These are phyloP conservation scores for Datisca glomerata DNA, from an alignment of 306 rosid genomes.

Conservation along the genomic window DNA sequence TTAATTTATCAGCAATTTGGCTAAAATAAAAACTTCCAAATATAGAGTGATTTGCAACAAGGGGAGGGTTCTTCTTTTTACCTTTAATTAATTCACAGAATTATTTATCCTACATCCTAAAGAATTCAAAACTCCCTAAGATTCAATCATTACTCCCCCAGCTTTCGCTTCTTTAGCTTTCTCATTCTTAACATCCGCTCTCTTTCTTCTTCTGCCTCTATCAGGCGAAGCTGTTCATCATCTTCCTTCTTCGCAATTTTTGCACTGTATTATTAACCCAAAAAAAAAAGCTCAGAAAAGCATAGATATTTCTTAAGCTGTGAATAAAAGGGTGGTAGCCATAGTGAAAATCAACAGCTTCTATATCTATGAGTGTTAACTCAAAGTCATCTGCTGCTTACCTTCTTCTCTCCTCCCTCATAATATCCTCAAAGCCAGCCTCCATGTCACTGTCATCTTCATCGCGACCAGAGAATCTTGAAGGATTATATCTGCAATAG, in stretches of 20 bases:
- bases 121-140: conserved; percentile 1
- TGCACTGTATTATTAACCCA: conserved; percentile 31
- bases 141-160: conserved; percentile 9
- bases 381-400: conserved; percentile 8
- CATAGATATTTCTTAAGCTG: no score
- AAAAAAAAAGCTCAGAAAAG: not conserved
- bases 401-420: conserved; percentile 71
- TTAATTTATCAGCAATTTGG: no score
- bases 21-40: no score
- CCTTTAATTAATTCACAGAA: no score
- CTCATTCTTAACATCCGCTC: conserved; percentile 17
- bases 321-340: no score
- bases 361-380: not conserved
- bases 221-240: conserved; percentile 38
- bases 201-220: conserved; percentile 40
- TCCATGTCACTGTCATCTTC: conserved; percentile 71
- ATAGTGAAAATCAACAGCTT: not conserved
- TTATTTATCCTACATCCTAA: not conserved
- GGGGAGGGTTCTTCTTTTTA: not conserved
- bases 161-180: conserved; percentile 32
- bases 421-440: conserved; percentile 63
- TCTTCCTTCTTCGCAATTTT: conserved; percentile 44
- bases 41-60: not conserved
- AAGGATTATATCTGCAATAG: conserved; percentile 54
- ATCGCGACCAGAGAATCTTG: conserved; percentile 22